A percentile compares a stretch with the other conserved stretches of the same genome.
Conservation (phyloP, 2,329 filamentous ascomycete genomes). For the Didymella keratinophila region DNA sequence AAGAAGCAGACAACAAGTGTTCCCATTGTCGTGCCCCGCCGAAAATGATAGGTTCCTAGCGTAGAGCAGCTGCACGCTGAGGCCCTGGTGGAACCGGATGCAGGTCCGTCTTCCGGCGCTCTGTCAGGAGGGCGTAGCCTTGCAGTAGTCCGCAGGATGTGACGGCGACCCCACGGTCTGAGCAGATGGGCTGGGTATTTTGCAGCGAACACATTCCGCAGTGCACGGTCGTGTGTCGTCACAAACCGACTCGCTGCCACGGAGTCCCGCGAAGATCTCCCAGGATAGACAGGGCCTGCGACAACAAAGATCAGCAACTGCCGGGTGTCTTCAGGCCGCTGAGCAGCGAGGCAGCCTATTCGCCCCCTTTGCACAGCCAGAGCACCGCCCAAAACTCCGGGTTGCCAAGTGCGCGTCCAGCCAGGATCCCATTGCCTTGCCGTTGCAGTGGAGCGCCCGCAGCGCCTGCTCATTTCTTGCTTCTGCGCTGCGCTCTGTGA, state of each 20-base stretch:
- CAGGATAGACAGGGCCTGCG: constrained; percentile 8
- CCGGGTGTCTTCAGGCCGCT: constrained; percentile 16
- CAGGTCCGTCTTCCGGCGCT: constrained; percentile 18
- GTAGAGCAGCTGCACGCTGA: constrained; percentile 9
- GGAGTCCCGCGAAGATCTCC: constrained; percentile 17
- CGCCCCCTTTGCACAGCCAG: constrained; percentile 22
- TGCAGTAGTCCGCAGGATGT: constrained; percentile 16
- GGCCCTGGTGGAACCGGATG: constrained; percentile 12
- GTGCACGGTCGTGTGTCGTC: constrained; percentile 21
- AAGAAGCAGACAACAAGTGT: constrained; percentile 8
- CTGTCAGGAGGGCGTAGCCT: constrained; percentile 21
- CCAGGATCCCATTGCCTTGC: constrained; percentile 24
- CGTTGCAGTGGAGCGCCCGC: constrained; percentile 22
- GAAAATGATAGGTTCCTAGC: constrained; percentile 12
- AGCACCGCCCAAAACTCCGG: constrained; percentile 22
- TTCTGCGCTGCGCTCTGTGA: constrained; percentile 10
- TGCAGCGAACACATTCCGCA: constrained; percentile 15
- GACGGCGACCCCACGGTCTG: constrained; percentile 17
- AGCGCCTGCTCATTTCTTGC: constrained; percentile 26
- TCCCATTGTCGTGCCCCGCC: constrained; percentile 12
- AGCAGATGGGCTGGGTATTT: constrained; percentile 5
- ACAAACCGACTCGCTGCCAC: constrained; percentile 8
- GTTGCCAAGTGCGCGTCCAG: constrained; percentile 22
- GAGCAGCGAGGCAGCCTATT: constrained; percentile 12
- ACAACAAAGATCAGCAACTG: constrained; percentile 15